Conservation (phyloP, 2,329 filamentous ascomycete genomes). For the Curvularia sp. region DNA sequence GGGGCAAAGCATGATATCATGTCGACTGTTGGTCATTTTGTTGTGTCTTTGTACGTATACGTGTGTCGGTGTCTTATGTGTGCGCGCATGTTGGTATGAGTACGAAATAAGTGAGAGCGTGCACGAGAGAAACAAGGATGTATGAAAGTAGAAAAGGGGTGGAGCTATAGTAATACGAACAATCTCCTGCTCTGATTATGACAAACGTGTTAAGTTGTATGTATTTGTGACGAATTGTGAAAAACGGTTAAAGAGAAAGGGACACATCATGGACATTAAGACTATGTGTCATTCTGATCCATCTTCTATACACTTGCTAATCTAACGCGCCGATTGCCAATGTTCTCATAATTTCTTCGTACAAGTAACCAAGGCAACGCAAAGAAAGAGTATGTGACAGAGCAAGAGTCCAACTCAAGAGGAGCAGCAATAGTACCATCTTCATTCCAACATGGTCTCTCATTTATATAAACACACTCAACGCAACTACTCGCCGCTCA, state of each 20-base stretch:
- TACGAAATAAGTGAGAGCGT: neutral
- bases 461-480: neutral
- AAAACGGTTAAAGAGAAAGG: too few species aligned
- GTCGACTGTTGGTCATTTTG: neutral
- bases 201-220: neutral
- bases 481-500: conserved; percentile 55
- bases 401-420: neutral
- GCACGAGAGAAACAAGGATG: neutral
- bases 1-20: conserved; percentile 1
- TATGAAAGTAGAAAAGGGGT: neutral
- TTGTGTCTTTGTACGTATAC: neutral
- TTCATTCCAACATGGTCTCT: neutral
- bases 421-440: neutral
- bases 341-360: neutral
- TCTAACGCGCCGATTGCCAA: neutral
- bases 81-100: neutral
- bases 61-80: neutral
- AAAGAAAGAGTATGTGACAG: neutral
- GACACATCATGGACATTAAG: too few species aligned
- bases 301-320: neutral
- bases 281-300: too few species aligned
- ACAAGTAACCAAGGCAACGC: neutral
- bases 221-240: too few species aligned
- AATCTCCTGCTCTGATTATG: neutral
- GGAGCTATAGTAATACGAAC: neutral